Conservation (phyloP, 306 rosid genomes). For the Albizia julibrissin region DNA sequence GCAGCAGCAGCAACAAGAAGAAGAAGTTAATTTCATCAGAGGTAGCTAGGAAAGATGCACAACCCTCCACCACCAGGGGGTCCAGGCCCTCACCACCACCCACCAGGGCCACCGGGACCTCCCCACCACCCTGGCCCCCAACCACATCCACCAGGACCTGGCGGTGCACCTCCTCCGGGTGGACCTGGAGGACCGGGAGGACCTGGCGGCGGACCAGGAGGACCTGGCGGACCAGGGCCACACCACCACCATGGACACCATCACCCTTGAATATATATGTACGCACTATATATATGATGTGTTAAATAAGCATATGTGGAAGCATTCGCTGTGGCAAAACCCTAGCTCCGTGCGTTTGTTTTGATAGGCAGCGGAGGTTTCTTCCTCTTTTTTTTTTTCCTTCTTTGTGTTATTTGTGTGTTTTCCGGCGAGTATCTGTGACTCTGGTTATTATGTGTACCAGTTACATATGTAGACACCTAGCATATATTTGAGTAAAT, state of each 20-base stretch:
- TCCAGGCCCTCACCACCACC: constrained; percentile 46
- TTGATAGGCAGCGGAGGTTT: not conserved
- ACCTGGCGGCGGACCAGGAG: not conserved
- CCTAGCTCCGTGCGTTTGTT: not conserved
- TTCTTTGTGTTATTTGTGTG: not conserved
- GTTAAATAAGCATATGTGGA: not conserved
- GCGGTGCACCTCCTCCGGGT: not conserved
- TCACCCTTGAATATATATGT: not conserved
- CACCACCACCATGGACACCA: not conserved
- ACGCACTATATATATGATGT: not conserved
- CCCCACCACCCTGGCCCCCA: constrained; percentile 38
- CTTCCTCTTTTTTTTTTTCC: not conserved
- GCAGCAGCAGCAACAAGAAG: not conserved
- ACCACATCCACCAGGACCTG: constrained; percentile 18
- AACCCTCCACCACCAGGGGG: constrained; percentile 51
- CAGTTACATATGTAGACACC: not conserved
- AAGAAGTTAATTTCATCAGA: not conserved
- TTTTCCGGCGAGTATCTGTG: not conserved
- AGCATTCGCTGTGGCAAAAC: not conserved
- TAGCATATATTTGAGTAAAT: not conserved
- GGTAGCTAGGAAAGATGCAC: constrained; percentile 32
- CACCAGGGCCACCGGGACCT: constrained; percentile 34
- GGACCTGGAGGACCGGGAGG: not conserved
- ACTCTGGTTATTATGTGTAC: not conserved
- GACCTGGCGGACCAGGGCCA: not conserved